Evolutionary conservation across 225 moss, liverwort and hornwort genomes (phyloP).

Genomic region (Thuidium tamariscinum): DNA sequence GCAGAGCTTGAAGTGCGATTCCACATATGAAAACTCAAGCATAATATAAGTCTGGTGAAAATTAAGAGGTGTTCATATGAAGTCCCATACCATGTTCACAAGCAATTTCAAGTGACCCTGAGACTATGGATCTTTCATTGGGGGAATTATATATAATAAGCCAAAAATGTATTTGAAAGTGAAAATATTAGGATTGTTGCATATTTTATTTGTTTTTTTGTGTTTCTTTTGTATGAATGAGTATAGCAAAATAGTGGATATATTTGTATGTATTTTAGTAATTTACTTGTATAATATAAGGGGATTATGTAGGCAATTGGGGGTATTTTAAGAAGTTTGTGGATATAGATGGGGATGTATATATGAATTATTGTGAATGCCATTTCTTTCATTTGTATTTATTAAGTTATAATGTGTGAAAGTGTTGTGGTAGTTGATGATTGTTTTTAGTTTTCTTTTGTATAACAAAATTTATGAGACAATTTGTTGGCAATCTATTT

Average conservation of each 20-base stretch:
- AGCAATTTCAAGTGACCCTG: neutral
- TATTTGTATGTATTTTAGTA: neutral
- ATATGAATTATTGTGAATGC: neutral
- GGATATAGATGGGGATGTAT: accelerated
- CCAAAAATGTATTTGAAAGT: neutral
- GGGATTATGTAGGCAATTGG: neutral
- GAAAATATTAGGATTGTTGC: neutral
- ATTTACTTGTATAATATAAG: neutral
- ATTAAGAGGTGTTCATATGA: neutral
- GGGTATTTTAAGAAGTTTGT: neutral
- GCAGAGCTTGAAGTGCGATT: neutral
- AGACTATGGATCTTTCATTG: too few species aligned
- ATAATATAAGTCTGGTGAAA: accelerated
- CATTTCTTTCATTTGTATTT: neutral
- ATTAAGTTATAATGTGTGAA: neutral
- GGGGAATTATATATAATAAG: neutral
- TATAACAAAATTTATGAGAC: neutral
- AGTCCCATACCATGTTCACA: accelerated
- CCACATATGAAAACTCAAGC: neutral
- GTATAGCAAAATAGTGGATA: accelerated
- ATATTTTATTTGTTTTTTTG: neutral
- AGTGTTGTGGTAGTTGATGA: neutral
- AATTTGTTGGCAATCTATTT: neutral
- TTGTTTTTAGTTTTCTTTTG: neutral
- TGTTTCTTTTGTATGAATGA: neutral